Evolutionary conservation across 371 early-diverging fungal genomes (phyloP).

Genomic region (Thermomucor indicae-seudaticae): DNA sequence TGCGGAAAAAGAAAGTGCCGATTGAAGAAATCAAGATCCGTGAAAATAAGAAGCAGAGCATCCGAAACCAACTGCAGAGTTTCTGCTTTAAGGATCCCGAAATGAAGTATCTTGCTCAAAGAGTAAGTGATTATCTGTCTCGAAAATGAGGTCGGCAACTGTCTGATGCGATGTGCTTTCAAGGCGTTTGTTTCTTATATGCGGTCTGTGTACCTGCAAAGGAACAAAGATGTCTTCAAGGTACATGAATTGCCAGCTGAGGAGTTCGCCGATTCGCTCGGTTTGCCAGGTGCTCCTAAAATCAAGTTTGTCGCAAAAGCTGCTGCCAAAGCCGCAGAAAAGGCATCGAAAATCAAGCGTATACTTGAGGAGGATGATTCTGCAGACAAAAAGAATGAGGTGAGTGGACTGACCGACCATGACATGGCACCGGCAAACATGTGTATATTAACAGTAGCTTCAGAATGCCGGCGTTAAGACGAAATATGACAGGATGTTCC

Average conservation of each 20-base stretch:
- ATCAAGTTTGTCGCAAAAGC: constrained; percentile 79
- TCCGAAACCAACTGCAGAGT: constrained; percentile 78
- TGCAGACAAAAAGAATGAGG: constrained; percentile 6
- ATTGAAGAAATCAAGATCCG: constrained; percentile 84
- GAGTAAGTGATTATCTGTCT: constrained; percentile 29
- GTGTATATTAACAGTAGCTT: no score
- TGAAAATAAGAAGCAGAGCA: constrained; percentile 68
- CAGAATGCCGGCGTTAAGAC: constrained; percentile 49
- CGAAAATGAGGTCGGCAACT: background rate
- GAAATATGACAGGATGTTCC: constrained; percentile 88
- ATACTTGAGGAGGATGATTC: constrained; percentile 36
- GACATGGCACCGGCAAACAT: no score
- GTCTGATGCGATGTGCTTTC: background rate
- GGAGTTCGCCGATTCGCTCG: constrained; percentile 84
- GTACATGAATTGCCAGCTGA: constrained; percentile 82
- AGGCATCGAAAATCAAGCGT: constrained; percentile 33
- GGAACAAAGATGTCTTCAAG: constrained; percentile 85
- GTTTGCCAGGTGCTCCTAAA: constrained; percentile 92
- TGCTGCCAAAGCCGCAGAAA: constrained; percentile 25
- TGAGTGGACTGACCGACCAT: no score
- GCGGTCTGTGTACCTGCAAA: constrained; percentile 85
- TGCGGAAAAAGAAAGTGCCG: constrained; percentile 76
- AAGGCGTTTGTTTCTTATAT: constrained; percentile 92
- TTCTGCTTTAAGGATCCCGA: constrained; percentile 92
- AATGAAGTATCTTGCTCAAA: constrained; percentile 93